phyloP scores from a whole-genome alignment of 805 yeast species.

The Starmerella floricola region DNA sequence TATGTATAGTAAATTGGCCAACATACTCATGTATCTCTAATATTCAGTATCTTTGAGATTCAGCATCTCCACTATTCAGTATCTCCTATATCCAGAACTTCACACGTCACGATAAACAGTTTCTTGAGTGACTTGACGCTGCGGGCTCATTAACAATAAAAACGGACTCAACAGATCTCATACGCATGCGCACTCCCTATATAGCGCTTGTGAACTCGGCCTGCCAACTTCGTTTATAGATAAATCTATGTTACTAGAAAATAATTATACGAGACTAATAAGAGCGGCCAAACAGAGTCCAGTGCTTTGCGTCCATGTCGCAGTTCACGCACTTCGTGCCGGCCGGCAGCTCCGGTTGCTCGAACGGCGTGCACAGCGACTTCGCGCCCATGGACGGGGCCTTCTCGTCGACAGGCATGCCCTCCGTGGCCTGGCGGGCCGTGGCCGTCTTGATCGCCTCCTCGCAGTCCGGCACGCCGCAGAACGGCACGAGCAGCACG shows the following conservation, averaged over 20 bases:
- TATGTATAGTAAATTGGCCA: background rate
- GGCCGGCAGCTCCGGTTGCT: constrained; percentile 69
- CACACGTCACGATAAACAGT: too few relatives aligned
- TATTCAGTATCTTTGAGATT: too few relatives aligned
- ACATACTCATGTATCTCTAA: too few relatives aligned
- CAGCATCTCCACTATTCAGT: too few relatives aligned
- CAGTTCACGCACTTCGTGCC: constrained; percentile 85
- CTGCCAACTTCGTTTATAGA: too few relatives aligned
- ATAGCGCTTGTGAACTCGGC: too few relatives aligned
- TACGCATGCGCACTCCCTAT: too few relatives aligned
- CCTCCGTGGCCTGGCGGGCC: constrained; percentile 64
- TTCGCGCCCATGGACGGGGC: constrained; percentile 99
- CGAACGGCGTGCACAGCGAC: constrained; percentile 89
- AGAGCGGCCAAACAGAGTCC: constrained; percentile 95
- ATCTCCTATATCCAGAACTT: too few relatives aligned
- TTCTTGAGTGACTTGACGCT: too few relatives aligned
- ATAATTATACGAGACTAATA: constrained; percentile 37
- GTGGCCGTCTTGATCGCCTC: constrained; percentile 89
- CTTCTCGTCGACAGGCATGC: constrained; percentile 78
- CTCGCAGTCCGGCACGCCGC: constrained; percentile 90
- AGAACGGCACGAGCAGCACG: constrained; percentile 91
- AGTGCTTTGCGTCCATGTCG: constrained; percentile 59
- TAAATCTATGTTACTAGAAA: background rate
- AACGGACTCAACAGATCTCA: too few relatives aligned
- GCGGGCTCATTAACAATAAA: too few relatives aligned